These are phyloP conservation scores for Termitomyces sp. DNA, from an alignment of 768 basidiomycete species.

Conservation along the genomic window DNA sequence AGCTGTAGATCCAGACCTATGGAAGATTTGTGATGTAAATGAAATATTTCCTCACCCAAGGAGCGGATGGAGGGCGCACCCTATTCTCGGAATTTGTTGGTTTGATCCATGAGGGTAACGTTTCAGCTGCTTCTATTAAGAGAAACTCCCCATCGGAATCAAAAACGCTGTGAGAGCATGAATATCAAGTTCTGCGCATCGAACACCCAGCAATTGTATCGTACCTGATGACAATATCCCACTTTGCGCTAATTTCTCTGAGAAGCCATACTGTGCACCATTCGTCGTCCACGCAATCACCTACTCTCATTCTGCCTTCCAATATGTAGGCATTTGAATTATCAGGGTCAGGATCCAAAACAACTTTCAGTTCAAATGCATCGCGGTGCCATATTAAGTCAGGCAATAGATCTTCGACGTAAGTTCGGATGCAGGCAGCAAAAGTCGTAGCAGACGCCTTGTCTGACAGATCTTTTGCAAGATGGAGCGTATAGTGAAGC, in stretches of 20 bases:
- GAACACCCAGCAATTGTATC: conserved; percentile 13
- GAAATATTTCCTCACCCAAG: conserved; percentile 28
- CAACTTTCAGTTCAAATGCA: conserved; percentile 73
- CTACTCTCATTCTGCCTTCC: conserved; percentile 85
- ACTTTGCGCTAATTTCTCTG: conserved; percentile 68
- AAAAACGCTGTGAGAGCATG: conserved; percentile 44
- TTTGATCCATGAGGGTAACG: conserved; percentile 85
- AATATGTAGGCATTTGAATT: conserved; percentile 48
- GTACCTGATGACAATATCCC: conserved; percentile 81
- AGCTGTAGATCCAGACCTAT: conserved; percentile 90
- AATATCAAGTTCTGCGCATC: not conserved
- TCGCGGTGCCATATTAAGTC: conserved; percentile 84
- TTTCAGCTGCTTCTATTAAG: conserved; percentile 93
- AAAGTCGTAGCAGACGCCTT: conserved; percentile 59
- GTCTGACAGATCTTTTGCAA: conserved; percentile 49
- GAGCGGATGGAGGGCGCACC: conserved; percentile 50
- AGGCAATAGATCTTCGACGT: conserved; percentile 51
- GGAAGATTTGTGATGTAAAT: conserved; percentile 23
- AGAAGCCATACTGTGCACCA: conserved; percentile 94
- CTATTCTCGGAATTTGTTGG: conserved; percentile 91
- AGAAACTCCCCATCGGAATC: conserved; percentile 97
- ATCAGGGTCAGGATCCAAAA: conserved; percentile 37
- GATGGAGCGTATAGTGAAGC: conserved; percentile 73
- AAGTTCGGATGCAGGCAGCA: conserved; percentile 61
- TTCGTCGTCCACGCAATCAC: conserved; percentile 97